Percentiles rank a stretch among this genome's conserved stretches.
Conservation (phyloP, 2,329 filamentous ascomycete species). For the Trichoderma atrobrunneum region DNA sequence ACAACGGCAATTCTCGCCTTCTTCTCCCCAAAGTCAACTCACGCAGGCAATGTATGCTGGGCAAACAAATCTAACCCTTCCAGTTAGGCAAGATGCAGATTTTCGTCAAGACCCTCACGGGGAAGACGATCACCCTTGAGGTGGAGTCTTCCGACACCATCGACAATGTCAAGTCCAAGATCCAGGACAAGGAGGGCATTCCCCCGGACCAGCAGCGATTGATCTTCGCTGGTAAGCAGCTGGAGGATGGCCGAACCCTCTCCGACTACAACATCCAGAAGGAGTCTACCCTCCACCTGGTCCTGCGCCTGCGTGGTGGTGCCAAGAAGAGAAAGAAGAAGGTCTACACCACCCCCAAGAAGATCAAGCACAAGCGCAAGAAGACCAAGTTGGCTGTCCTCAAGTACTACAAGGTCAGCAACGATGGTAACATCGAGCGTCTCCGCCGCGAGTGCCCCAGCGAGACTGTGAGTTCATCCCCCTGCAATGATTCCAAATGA, state of each 20-base stretch:
- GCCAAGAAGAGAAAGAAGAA: slow-evolving; percentile 99
- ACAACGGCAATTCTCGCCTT: not conserved
- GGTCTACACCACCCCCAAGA: slow-evolving; percentile 99
- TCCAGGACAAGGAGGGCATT: slow-evolving; percentile 98
- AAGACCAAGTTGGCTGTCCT: slow-evolving; percentile 99
- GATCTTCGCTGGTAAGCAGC: slow-evolving; percentile 99
- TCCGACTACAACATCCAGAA: slow-evolving; percentile 99
- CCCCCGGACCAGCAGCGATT: slow-evolving; percentile 98
- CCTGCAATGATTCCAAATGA: not conserved
- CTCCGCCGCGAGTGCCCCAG: slow-evolving; percentile 95
- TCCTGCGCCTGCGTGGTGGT: slow-evolving; percentile 96
- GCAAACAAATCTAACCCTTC: slow-evolving; percentile 39
- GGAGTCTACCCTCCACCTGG: slow-evolving; percentile 97
- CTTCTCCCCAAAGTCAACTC: not conserved
- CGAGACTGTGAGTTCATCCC: slow-evolving; percentile 67
- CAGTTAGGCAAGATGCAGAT: slow-evolving; percentile 69
- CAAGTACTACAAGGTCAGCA: slow-evolving; percentile 99
- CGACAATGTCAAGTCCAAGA: slow-evolving; percentile 99
- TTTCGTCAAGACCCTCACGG: slow-evolving; percentile 87
- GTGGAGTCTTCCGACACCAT: slow-evolving; percentile 99
- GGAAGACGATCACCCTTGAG: slow-evolving; percentile 99
- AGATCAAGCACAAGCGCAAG: slow-evolving; percentile 99
- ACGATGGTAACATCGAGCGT: slow-evolving; percentile 99
- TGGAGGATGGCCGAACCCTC: slow-evolving; percentile 98
- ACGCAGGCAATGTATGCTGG: not conserved